Evolutionary conservation across 1,284 basidiomycete species (phyloP).

Genomic region (Ustilago shanxiensis): DNA sequence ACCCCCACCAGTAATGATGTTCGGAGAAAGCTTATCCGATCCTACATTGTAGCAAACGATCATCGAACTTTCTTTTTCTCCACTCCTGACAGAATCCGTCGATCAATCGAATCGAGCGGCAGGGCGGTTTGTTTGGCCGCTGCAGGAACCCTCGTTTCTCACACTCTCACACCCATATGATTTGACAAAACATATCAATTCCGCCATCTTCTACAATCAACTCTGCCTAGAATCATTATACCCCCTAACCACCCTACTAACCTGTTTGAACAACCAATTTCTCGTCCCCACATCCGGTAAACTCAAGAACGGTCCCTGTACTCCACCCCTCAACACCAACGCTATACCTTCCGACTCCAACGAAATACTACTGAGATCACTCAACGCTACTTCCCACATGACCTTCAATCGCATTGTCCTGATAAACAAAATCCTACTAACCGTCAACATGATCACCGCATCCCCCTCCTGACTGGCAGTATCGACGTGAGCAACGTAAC

Average conservation of each 20-base stretch:
- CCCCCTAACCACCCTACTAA: conserved; percentile 68
- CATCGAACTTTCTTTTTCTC: no score
- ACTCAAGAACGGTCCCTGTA: conserved; percentile 74
- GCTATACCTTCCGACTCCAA: conserved; percentile 66
- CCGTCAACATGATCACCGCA: conserved; percentile 65
- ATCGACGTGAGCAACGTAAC: conserved; percentile 84
- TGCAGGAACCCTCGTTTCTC: no score
- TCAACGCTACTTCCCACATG: conserved; percentile 92
- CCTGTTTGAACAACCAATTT: conserved; percentile 75
- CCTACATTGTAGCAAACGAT: no score
- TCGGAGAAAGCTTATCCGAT: no score
- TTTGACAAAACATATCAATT: no score
- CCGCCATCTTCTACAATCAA: no score
- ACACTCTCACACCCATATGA: no score
- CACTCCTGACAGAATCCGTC: no score
- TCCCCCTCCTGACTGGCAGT: conserved; percentile 73
- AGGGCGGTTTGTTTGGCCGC: no score
- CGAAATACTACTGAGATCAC: conserved; percentile 86
- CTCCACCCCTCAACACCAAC: conserved; percentile 77
- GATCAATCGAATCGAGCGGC: no score
- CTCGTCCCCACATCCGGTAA: conserved; percentile 73
- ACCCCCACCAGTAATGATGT: no score
- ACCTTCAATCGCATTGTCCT: conserved; percentile 86
- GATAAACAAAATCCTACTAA: conserved; percentile 77
- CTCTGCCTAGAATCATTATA: conserved; percentile 53